Evolutionary conservation across 2,329 filamentous ascomycete genomes (phyloP).

Genomic region (Fusarium anthophilum): DNA sequence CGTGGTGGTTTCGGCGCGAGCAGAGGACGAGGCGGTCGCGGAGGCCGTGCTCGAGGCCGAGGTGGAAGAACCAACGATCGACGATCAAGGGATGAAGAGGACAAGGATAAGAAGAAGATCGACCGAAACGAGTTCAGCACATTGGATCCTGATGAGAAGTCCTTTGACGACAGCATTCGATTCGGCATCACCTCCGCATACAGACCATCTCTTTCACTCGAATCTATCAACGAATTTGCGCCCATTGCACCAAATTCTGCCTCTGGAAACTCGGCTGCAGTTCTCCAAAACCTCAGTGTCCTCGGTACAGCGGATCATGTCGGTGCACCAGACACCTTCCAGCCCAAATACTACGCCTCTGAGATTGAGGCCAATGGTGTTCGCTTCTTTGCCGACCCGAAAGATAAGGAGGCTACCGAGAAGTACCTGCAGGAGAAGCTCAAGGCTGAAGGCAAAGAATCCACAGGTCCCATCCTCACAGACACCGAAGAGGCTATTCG

Average conservation of each 20-base stretch:
- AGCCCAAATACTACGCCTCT: conserved; percentile 45
- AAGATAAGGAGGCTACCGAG: conserved; percentile 45
- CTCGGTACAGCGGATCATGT: conserved; percentile 50
- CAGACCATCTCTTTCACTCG: conserved; percentile 47
- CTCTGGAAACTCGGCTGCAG: conserved; percentile 45
- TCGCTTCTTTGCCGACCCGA: conserved; percentile 41
- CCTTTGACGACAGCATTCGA: conserved; percentile 49
- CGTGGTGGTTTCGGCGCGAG: conserved; percentile 24
- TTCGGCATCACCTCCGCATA: conserved; percentile 47
- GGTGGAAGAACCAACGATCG: conserved; percentile 20
- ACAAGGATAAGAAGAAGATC: conserved; percentile 40
- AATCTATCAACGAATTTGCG: conserved; percentile 44
- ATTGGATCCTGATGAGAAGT: conserved; percentile 47
- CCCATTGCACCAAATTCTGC: conserved; percentile 44
- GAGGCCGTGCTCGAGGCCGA: conserved; percentile 29
- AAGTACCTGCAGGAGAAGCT: conserved; percentile 43
- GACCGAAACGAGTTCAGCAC: conserved; percentile 39
- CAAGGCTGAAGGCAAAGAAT: conserved; percentile 28
- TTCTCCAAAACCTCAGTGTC: conserved; percentile 49
- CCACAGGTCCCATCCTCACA: conserved; percentile 43
- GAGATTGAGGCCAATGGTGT: conserved; percentile 43
- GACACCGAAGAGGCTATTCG: conserved; percentile 48
- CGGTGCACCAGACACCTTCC: conserved; percentile 44
- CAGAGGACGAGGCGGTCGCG: conserved; percentile 31
- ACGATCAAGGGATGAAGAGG: conserved; percentile 37